Percentiles rank a stretch among this genome's conserved stretches.
Evolutionary conservation across 371 early-diverging fungal species (phyloP).

Genomic region (Dinochytrium kinnereticum): DNA sequence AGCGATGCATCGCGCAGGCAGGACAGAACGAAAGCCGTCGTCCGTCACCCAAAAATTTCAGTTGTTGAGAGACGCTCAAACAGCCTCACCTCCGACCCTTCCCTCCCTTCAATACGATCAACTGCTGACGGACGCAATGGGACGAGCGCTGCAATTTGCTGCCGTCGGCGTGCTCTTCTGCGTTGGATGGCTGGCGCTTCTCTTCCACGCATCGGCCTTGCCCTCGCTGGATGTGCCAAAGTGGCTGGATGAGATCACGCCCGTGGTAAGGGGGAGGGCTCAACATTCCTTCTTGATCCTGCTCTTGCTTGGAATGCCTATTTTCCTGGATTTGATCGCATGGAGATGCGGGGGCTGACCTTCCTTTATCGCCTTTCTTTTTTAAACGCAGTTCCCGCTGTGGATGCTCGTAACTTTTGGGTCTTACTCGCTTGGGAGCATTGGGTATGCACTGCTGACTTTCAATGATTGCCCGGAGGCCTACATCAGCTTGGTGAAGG

Average conservation of each 20-base stretch:
- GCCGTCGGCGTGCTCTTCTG: background rate
- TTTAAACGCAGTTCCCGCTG: slow-evolving; percentile 73
- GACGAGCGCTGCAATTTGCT: background rate
- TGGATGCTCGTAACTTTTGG: slow-evolving; percentile 82
- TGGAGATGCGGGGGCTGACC: background rate
- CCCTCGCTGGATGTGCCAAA: slow-evolving; percentile 17
- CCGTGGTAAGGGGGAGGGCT: no score
- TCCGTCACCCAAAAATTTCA: no score
- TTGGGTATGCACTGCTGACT: slow-evolving; percentile 82
- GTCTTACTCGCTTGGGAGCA: slow-evolving; percentile 79
- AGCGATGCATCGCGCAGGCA: no score
- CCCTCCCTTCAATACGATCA: no score
- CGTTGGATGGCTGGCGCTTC: slow-evolving; percentile 17
- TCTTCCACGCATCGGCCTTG: slow-evolving; percentile 11
- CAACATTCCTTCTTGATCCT: background rate
- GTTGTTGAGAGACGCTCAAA: no score
- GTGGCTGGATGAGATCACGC: slow-evolving; percentile 25
- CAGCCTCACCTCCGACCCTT: no score
- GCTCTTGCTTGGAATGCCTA: background rate
- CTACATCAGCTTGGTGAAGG: slow-evolving; percentile 75
- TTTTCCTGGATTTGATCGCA: background rate
- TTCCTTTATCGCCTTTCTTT: no score
- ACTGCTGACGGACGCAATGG: no score
- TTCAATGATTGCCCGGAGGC: slow-evolving; percentile 93
- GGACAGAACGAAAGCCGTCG: no score